Evolutionary conservation across 2,329 filamentous ascomycete species (phyloP).

Genomic region (Ustulina deusta): DNA sequence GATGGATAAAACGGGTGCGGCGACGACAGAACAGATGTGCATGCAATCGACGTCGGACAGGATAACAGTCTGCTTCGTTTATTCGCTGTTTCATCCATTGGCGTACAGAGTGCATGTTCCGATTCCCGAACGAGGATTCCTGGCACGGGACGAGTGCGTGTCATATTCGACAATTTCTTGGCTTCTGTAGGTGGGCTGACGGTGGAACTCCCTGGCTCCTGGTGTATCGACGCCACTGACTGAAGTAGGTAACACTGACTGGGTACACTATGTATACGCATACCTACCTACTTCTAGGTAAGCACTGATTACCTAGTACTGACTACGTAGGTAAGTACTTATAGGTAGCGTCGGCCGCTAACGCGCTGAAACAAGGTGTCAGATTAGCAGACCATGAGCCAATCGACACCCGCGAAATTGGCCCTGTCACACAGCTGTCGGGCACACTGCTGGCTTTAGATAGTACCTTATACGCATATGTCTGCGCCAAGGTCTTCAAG

Average conservation of each 20-base stretch:
- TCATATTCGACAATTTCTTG: slow-evolving; percentile 22
- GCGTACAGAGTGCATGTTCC: slow-evolving; percentile 19
- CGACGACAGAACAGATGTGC: not conserved
- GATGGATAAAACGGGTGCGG: too few relatives aligned
- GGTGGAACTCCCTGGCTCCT: not conserved
- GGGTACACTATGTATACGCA: too few relatives aligned
- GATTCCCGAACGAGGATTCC: slow-evolving; percentile 35
- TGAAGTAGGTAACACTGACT: not conserved
- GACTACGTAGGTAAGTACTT: too few relatives aligned
- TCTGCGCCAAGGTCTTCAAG: slow-evolving; percentile 8
- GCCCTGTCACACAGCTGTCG: not conserved
- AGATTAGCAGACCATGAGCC: slow-evolving; percentile 13
- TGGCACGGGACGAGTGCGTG: slow-evolving; percentile 5
- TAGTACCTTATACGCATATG: not conserved
- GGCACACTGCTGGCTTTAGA: not conserved
- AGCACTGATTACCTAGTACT: not conserved
- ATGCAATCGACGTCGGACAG: not conserved
- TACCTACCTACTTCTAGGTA: too few relatives aligned
- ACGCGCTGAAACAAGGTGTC: slow-evolving; percentile 29
- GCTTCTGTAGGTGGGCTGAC: slow-evolving; percentile 12
- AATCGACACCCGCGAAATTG: slow-evolving; percentile 12
- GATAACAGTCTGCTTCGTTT: not conserved
- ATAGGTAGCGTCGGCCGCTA: too few relatives aligned
- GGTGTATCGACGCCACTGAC: slow-evolving; percentile 11
- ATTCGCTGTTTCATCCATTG: slow-evolving; percentile 16